These are phyloP conservation scores for Atkinsonella texensis DNA, from an alignment of 2,329 filamentous ascomycete genomes.

Conservation along the genomic window DNA sequence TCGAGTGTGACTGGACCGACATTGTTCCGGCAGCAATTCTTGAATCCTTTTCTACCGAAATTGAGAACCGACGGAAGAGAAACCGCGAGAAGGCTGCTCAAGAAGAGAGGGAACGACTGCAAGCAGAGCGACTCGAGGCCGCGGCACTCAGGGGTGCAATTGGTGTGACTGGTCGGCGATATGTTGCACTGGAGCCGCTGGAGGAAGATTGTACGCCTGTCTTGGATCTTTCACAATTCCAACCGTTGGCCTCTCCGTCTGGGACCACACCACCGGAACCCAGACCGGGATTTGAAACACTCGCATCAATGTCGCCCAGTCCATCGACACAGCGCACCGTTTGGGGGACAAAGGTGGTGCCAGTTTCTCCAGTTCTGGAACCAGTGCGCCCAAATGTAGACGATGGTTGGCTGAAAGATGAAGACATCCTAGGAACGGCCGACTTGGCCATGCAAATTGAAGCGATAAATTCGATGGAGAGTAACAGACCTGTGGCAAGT, in stretches of 20 bases:
- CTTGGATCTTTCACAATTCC: slow-evolving; percentile 50
- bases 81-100: slow-evolving; percentile 74
- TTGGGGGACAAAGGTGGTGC: slow-evolving; percentile 74
- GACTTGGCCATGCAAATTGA: slow-evolving; percentile 50
- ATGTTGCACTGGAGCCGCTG: slow-evolving; percentile 18
- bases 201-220: slow-evolving; percentile 26
- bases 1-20: slow-evolving; percentile 93
- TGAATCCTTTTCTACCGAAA: slow-evolving; percentile 63
- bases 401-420: slow-evolving; percentile 80
- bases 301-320: slow-evolving; percentile 72
- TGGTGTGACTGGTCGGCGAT: slow-evolving; percentile 22
- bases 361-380: slow-evolving; percentile 43
- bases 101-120: slow-evolving; percentile 73
- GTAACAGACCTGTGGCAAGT: slow-evolving; percentile 10
- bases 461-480: slow-evolving; percentile 32
- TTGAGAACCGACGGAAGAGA: slow-evolving; percentile 61
- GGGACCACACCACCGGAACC: slow-evolving; percentile 44
- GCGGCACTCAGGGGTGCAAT: slow-evolving; percentile 47
- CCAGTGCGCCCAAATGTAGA: slow-evolving; percentile 30
- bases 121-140: slow-evolving; percentile 71
- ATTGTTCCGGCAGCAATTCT: slow-evolving; percentile 66
- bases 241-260: slow-evolving; percentile 42
- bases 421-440: slow-evolving; percentile 54
- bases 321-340: slow-evolving; percentile 69
- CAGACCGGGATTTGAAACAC: slow-evolving; percentile 49